phyloP scores from a whole-genome alignment of 352 stramenopile genomes.

The Globisporangium megalacanthum region DNA sequence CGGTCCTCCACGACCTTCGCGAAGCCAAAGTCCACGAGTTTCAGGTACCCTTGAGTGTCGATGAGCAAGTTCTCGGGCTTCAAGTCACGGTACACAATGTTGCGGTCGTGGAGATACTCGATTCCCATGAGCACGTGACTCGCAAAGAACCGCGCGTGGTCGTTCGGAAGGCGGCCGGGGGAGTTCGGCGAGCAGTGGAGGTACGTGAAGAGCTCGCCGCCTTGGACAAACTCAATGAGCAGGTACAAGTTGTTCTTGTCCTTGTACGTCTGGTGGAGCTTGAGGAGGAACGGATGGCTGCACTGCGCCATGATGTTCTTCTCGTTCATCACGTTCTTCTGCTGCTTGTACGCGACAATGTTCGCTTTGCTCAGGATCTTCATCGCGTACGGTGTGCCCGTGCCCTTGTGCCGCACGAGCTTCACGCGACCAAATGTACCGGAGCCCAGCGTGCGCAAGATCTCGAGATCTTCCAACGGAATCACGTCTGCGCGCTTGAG shows the following conservation, averaged over 20 bases:
- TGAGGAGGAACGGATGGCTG: conserved; percentile 90
- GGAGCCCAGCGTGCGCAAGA: conserved; percentile 69
- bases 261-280: conserved; percentile 87
- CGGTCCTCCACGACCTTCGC: conserved; percentile 82
- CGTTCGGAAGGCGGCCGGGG: conserved; percentile 39
- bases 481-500: conserved; percentile 28
- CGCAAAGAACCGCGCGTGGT: conserved; percentile 64
- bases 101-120: conserved; percentile 84
- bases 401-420: conserved; percentile 66
- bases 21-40: conserved; percentile 94
- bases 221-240: conserved; percentile 55
- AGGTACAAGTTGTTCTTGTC: conserved; percentile 56
- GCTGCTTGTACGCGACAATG: conserved; percentile 46
- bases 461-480: conserved; percentile 62
- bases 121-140: conserved; percentile 75
- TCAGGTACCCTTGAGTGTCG: conserved; percentile 92
- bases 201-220: conserved; percentile 95
- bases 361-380: conserved; percentile 91
- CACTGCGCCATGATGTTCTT: conserved; percentile 86
- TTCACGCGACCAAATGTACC: conserved; percentile 89
- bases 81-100: conserved; percentile 51
- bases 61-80: conserved; percentile 29
- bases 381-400: conserved; percentile 79
- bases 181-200: conserved; percentile 72
- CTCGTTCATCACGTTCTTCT: conserved; percentile 91